Evolutionary conservation across 345 rosid genomes (phyloP).

Genomic region (Iberis pinnata): DNA sequence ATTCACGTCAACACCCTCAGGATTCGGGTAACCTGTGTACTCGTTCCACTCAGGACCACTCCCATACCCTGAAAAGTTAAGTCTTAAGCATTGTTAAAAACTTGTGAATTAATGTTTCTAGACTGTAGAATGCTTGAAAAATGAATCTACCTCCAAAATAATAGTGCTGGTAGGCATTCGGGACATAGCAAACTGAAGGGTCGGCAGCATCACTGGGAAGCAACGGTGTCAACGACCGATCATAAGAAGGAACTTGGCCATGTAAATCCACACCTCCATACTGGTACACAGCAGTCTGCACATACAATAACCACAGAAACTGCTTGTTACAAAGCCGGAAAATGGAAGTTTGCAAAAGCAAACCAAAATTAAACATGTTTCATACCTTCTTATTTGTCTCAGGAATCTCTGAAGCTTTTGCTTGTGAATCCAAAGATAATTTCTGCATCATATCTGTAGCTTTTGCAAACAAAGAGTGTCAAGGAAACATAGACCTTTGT

Average conservation of each 20-base stretch:
- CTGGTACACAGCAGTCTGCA: conserved; percentile 45
- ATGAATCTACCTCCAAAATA: conserved; percentile 37
- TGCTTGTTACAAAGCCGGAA: background rate
- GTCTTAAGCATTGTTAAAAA: background rate
- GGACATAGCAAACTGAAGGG: conserved; percentile 43
- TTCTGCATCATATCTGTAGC: conserved; percentile 60
- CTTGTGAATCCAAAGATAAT: conserved; percentile 54
- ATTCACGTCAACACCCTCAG: conserved; percentile 52
- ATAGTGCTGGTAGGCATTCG: conserved; percentile 46
- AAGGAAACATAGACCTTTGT: conserved; percentile 32
- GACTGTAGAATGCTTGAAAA: background rate
- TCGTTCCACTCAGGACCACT: conserved; percentile 26
- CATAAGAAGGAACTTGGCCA: conserved; percentile 45
- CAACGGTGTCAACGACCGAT: conserved; percentile 45
- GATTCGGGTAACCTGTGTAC: conserved; percentile 37
- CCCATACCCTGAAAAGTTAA: conserved; percentile 8
- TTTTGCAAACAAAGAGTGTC: conserved; percentile 38
- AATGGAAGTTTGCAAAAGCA: background rate
- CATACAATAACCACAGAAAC: background rate
- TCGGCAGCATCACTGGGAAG: conserved; percentile 43
- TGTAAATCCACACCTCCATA: conserved; percentile 43
- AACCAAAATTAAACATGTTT: background rate
- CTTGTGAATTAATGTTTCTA: background rate
- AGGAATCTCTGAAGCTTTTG: conserved; percentile 58
- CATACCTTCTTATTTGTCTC: conserved; percentile 57